phyloP scores from a whole-genome alignment of 805 yeast species.

The Martiniozyma abietophila region DNA sequence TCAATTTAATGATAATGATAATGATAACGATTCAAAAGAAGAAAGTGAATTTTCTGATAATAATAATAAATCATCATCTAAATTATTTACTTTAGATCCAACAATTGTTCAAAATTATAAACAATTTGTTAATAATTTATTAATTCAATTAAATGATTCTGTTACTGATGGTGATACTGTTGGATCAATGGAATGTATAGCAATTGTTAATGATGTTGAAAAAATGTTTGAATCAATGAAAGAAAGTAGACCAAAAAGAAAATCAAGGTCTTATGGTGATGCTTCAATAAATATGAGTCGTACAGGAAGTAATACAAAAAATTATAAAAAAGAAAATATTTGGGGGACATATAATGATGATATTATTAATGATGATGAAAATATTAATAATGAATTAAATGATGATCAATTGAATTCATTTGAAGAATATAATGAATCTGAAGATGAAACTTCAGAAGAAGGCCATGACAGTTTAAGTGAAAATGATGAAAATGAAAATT shows the following conservation, averaged over 20 bases:
- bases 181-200: constrained; percentile 56
- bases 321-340: background rate
- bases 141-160: constrained; percentile 49
- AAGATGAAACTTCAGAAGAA: too few species aligned
- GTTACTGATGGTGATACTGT: constrained; percentile 44
- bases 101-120: constrained; percentile 37
- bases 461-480: background rate
- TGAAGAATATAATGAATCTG: too few species aligned
- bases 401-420: too few species aligned
- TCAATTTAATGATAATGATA: constrained; percentile 18
- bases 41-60: constrained; percentile 4
- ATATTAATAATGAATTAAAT: too few species aligned
- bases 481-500: background rate
- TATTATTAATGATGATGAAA: too few species aligned
- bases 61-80: constrained; percentile 1
- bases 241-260: constrained; percentile 5
- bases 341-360: too few species aligned
- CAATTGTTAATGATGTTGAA: constrained; percentile 61
- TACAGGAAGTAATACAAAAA: constrained; percentile 3
- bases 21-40: too few species aligned
- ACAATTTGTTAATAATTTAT: constrained; percentile 46
- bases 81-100: constrained; percentile 5
- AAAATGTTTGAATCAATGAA: constrained; percentile 58
- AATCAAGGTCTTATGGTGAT: constrained; percentile 3
- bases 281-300: constrained; percentile 6